Evolutionary conservation across 495 filamentous ascomycete species (phyloP), one percentile per base, ranked within the genome.

Genomic region (Penicillium lividum): DNA sequence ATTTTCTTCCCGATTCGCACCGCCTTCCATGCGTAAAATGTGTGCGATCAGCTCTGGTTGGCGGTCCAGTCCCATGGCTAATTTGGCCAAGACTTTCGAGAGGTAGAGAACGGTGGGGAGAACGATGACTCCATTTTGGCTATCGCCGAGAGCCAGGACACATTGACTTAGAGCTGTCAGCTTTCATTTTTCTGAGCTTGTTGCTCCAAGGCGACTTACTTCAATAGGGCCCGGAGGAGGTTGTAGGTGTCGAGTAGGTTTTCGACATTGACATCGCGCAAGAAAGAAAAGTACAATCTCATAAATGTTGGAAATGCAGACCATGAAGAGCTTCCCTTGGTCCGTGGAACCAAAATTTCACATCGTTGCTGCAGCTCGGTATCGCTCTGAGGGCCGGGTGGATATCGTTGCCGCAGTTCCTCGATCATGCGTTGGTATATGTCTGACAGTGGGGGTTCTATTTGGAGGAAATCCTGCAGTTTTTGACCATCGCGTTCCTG

Each of bases 51-150:
- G 74, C 40, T 93, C 83, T 4, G 91, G 89, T 61, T 84, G 79
- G 56, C 86, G 85, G 64, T 92, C 89, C 6, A 98, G 75, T 27
- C 82, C 87, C 77, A 94, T 91, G 4, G 92, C 90, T 43, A 94
- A 76, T 58, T 87, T 87, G 6, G 91, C 86, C 18, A 98, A 78
- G 3, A 90, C 82, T 53, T 83, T 81, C 11, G 89, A 93, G 42
- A 94, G 78, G 13, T 89, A 86, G 51, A 94, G 82, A 61, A 90
- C 86, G 25, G 88, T 90, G 36, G 87, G 84, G 2, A 97, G 79
- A 51, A 96, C 80, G 60, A 96, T 75, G 34, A 87, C 80, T 16
- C 93, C 93, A 70, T 90, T 84, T 10, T 86, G 86, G 4, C 86
- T 83, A 66, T 95, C 86, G 30, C 85, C 84, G 31, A 97, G 84